Evolutionary conservation across 2,329 filamentous ascomycete genomes (phyloP), one percentile per base, ranked within the genome.

Genomic region (Fusarium begoniae): DNA sequence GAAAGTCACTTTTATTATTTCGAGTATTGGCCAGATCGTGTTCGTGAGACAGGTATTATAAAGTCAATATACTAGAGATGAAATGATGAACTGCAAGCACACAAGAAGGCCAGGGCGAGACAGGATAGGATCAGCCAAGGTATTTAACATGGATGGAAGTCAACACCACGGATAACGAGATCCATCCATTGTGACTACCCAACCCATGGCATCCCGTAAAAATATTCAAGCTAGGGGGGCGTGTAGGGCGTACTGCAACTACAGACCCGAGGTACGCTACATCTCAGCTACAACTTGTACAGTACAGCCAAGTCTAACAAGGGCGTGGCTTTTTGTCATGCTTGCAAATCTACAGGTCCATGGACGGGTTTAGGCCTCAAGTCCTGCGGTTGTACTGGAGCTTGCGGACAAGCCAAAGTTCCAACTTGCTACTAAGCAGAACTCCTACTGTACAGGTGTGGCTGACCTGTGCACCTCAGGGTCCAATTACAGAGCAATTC

Each of bases 281-380:
- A 55, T 37, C 35, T 54, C 48, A 55, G 41, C 30, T 63, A 45
- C 64, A 66, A 66, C 35, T 22, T 48, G 45, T 44, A 32, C 54
- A 64, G 55, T 26, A 44, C 62, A 37, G 30, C 26, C 59, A 28
- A 58, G 57, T 66, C n/a, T 44, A 59, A 40, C 70, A 74, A 74
- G 71, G 71, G 71, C 71, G 71, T 74, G 63, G 40, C 37, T 51
- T 55, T 73, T 71, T 74, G 76, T 77, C 76, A 77, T 78, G 76
- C 73, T 78, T 78, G 73, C 70, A 77, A 78, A 78, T 76, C 72
- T 78, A 67, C 73, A 66, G 74, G 51, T 47, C 40, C n/a, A 58
- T 41, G 40, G 43, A 44, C 51, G 48, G 58, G 32, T 56, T 51
- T 63, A 69, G 44, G 41, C 68, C 54, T 28, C 55, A 30, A 48